These are phyloP conservation scores for Geosmithia putterillii DNA, from an alignment of 2,329 filamentous ascomycete genomes.

Conservation along the genomic window DNA sequence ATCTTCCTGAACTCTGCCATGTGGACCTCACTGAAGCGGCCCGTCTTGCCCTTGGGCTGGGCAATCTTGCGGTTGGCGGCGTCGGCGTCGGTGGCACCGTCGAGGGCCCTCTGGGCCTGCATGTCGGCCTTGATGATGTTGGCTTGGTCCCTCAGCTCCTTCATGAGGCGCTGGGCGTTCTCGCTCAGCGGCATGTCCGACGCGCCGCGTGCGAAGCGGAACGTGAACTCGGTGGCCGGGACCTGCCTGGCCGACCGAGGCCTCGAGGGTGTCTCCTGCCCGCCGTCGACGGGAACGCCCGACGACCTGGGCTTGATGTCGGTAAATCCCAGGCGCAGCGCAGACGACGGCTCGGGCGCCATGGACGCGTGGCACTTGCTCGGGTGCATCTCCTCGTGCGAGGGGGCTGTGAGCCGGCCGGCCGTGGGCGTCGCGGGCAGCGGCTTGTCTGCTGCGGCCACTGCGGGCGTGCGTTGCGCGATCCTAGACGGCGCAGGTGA, in stretches of 20 bases:
- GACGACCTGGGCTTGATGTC: constrained; percentile 45
- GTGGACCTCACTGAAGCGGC: constrained; percentile 75
- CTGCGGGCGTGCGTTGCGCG: constrained; percentile 12
- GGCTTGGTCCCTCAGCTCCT: constrained; percentile 60
- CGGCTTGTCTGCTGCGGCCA: constrained; percentile 5
- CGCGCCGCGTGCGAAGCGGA: constrained; percentile 47
- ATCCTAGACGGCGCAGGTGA: constrained; percentile 1
- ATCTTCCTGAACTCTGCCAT: constrained; percentile 91
- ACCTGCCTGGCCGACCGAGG: constrained; percentile 22
- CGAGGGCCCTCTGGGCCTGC: constrained; percentile 45
- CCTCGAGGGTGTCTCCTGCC: constrained; percentile 55
- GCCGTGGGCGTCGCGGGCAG: constrained; percentile 47
- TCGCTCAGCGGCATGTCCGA: constrained; percentile 44
- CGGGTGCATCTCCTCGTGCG: constrained; percentile 81
- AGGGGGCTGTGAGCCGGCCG: constrained; percentile 56
- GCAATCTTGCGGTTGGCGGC: constrained; percentile 56
- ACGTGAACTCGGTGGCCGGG: constrained; percentile 52
- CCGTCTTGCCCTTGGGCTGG: constrained; percentile 62
- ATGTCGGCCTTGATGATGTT: constrained; percentile 59
- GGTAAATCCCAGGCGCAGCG: constrained; percentile 69
- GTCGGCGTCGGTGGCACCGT: constrained; percentile 26
- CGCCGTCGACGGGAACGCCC: constrained; percentile 25
- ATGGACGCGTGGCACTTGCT: constrained; percentile 68
- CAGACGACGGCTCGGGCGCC: constrained; percentile 62
- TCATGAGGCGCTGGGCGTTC: constrained; percentile 48